Conservation (phyloP, 106 monocot genomes). For the Alisma plantagoaquatica region DNA sequence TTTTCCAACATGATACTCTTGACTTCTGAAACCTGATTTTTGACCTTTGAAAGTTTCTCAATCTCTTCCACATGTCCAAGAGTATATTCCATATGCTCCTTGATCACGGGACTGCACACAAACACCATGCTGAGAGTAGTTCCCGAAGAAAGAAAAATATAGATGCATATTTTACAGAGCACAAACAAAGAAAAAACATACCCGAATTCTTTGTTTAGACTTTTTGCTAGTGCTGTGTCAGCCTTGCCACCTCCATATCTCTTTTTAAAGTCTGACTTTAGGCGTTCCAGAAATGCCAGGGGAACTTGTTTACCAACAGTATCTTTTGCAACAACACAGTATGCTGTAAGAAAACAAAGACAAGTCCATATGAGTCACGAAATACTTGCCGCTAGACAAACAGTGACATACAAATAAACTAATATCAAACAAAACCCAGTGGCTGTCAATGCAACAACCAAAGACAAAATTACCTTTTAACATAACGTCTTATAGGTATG, state of each 20-base stretch:
- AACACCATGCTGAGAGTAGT: background rate
- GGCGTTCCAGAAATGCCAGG: slow-evolving; percentile 61
- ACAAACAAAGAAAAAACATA: slow-evolving; percentile 14
- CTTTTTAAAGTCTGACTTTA: slow-evolving; percentile 74
- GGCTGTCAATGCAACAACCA: no score
- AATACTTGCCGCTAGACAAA: no score
- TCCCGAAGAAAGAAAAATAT: background rate
- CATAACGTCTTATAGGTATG: no score
- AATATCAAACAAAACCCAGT: no score
- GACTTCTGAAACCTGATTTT: slow-evolving; percentile 87
- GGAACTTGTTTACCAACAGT: slow-evolving; percentile 65
- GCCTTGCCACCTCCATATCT: slow-evolving; percentile 96
- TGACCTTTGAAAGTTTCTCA: slow-evolving; percentile 81
- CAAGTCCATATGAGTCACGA: no score
- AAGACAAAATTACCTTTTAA: no score
- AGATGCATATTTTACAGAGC: background rate
- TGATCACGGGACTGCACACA: slow-evolving; percentile 68
- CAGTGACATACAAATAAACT: no score
- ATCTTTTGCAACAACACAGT: slow-evolving; percentile 90
- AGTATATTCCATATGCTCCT: slow-evolving; percentile 87
- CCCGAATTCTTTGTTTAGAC: slow-evolving; percentile 95
- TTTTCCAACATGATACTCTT: slow-evolving; percentile 93
- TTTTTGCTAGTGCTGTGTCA: slow-evolving; percentile 87
- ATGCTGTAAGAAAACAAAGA: slow-evolving; percentile 40
- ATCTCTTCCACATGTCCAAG: slow-evolving; percentile 80